These are phyloP conservation scores for Periconia sp. DNA, from an alignment of 2,329 filamentous ascomycete genomes.

Conservation along the genomic window DNA sequence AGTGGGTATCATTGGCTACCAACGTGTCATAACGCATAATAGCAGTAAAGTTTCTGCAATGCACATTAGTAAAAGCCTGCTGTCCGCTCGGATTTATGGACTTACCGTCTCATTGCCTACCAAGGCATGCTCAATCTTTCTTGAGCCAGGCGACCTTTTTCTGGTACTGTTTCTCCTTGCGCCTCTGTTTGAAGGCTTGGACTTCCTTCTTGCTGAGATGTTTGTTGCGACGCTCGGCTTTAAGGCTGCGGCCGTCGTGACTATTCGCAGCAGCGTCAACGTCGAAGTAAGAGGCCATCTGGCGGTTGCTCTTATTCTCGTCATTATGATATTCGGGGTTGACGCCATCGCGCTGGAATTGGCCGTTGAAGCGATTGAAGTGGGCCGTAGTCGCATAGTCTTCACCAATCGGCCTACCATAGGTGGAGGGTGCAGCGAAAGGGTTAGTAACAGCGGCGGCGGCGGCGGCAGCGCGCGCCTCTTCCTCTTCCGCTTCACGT, in stretches of 20 bases:
- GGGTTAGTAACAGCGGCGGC: conserved; percentile 25
- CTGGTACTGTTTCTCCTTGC: conserved; percentile 87
- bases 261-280: conserved; percentile 90
- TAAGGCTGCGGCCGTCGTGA: conserved; percentile 86
- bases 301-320: conserved; percentile 81
- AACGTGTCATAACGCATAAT: too few species aligned
- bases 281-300: conserved; percentile 95
- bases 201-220: conserved; percentile 83
- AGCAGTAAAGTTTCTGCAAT: neutral
- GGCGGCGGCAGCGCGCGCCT: conserved; percentile 25
- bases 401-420: conserved; percentile 25
- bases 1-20: too few species aligned
- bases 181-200: conserved; percentile 89
- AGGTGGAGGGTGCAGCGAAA: conserved; percentile 23
- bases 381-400: conserved; percentile 68
- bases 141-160: conserved; percentile 85
- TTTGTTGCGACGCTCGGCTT: conserved; percentile 85
- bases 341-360: conserved; percentile 70
- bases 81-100: conserved; percentile 17
- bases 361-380: conserved; percentile 92
- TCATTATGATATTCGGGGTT: conserved; percentile 79
- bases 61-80: conserved; percentile 33
- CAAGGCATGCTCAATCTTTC: conserved; percentile 62
- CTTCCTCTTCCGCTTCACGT: conserved; percentile 42
- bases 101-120: conserved; percentile 29